Percentiles rank a stretch among this genome's conserved stretches.
Evolutionary conservation across 1,139 yeast species (phyloP).

Genomic region (Protomyces inundatus): DNA sequence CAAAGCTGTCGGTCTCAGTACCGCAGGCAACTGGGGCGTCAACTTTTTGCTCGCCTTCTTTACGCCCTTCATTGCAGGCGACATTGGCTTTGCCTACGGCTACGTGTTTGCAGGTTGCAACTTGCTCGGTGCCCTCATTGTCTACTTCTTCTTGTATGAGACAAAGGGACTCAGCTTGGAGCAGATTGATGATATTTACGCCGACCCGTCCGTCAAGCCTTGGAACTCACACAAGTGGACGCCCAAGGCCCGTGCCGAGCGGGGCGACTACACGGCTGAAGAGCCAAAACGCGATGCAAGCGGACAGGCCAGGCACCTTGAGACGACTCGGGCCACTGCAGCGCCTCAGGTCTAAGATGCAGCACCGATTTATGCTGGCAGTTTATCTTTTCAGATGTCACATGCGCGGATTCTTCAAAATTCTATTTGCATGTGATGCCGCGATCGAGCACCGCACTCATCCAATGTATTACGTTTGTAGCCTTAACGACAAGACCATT

Average conservation of each 20-base stretch:
- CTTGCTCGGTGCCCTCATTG: constrained; percentile 53
- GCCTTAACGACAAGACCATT: too few species aligned
- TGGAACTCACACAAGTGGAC: constrained; percentile 30
- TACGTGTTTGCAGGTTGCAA: constrained; percentile 70
- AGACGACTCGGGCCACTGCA: background rate
- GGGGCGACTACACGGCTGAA: background rate
- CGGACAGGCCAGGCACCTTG: background rate
- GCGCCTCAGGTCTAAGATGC: background rate
- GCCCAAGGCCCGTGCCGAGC: background rate
- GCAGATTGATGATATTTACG: constrained; percentile 41
- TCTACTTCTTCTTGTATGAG: constrained; percentile 63
- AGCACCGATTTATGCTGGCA: too few species aligned
- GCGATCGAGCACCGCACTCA: too few species aligned
- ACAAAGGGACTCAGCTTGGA: constrained; percentile 71
- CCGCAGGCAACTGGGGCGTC: constrained; percentile 67
- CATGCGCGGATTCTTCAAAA: too few species aligned
- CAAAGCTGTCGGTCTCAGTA: constrained; percentile 70
- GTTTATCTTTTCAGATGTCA: too few species aligned
- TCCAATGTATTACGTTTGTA: too few species aligned
- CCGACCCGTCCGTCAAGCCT: constrained; percentile 29
- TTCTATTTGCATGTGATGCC: too few species aligned
- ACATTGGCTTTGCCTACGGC: constrained; percentile 64
- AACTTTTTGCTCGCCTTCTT: constrained; percentile 72
- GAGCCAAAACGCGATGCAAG: background rate
- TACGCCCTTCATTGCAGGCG: constrained; percentile 64